Evolutionary conservation across 2,329 filamentous ascomycete species (phyloP).

Genomic region (Aspergillus calidoustus): DNA sequence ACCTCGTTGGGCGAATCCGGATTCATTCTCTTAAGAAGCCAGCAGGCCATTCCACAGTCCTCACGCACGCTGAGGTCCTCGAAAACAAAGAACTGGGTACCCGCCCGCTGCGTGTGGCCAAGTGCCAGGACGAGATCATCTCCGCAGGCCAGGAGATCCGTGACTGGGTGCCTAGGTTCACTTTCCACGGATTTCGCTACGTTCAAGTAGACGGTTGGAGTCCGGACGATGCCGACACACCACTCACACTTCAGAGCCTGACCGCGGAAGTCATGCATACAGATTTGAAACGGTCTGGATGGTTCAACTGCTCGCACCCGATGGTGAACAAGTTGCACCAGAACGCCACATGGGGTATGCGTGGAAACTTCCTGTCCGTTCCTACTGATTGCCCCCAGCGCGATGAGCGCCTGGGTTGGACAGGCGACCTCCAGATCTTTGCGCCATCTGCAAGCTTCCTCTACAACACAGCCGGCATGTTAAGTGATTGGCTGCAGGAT

Average conservation of each 20-base stretch:
- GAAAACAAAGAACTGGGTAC: slow-evolving; percentile 51
- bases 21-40: slow-evolving; percentile 34
- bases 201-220: slow-evolving; percentile 41
- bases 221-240: slow-evolving; percentile 9
- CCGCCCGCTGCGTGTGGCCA: slow-evolving; percentile 52
- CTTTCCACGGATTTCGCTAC: slow-evolving; percentile 60
- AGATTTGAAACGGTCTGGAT: slow-evolving; percentile 57
- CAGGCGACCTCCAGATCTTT: slow-evolving; percentile 57
- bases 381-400: slow-evolving; percentile 64
- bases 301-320: slow-evolving; percentile 57
- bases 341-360: slow-evolving; percentile 62
- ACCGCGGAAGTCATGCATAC: slow-evolving; percentile 54
- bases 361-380: slow-evolving; percentile 62
- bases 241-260: slow-evolving; percentile 27
- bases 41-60: slow-evolving; percentile 27
- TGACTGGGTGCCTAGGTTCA: slow-evolving; percentile 55
- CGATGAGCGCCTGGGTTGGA: slow-evolving; percentile 61
- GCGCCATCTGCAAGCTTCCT: slow-evolving; percentile 58
- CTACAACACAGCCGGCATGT: slow-evolving; percentile 58
- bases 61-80: slow-evolving; percentile 61
- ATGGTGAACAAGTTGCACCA: slow-evolving; percentile 59
- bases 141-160: slow-evolving; percentile 32
- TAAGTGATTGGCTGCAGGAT: slow-evolving; percentile 57
- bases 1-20: slow-evolving; percentile 58
- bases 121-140: slow-evolving; percentile 48